Base-by-base conservation (phyloP, 2,329 filamentous ascomycete species). In the Aureobasidium lini region DNA sequence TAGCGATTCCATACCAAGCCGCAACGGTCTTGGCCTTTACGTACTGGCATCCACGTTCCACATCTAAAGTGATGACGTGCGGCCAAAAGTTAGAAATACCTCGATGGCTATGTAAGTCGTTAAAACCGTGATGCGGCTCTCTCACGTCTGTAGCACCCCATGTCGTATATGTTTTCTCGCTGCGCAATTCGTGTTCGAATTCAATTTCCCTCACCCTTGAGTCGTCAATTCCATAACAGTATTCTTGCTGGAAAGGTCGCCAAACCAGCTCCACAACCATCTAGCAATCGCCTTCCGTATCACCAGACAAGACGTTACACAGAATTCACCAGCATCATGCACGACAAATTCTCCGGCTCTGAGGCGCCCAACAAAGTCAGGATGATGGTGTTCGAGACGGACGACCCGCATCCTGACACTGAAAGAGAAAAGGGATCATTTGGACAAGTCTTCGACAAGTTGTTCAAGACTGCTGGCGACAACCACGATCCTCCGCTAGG, bases 361-460 rank as follows among this genome's bases (percentile, higher is more conserved):
- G 48, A 54, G 8, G 18, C 18, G 7, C 28, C 29, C 13, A 47
- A 62, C 50, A 62, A 50, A 15, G 58, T 62, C 9, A 46, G 58
- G 8, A 76, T 78, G 67, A 71, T 84, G 57, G 80, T 85, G 60
- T 75, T 85, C 7, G 82, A 85, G 68, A 84, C 82, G 0, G 82
- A 85, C 64, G 73, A 77, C 58, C 76, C 80, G 29, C 78, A 83
- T 62, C 77, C 79, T 11, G 74, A 81, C 7, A 82, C 79, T 1
- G 67, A 77, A 47, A 66, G 72, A 16, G 72, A 77, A 47, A 74
- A 71, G n/a, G 82, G 82, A 13, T 75, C 75, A 6, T 84, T 84
- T 64, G 81, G 80, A 8, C 71, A 81, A 42, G 78, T 84, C 28
- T 67, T 84, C 9, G 74, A 83, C 61, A 64, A 73, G 1, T 75